These are phyloP conservation scores for Tricholoma sp. DNA, from an alignment of 768 basidiomycete species.

Conservation along the genomic window DNA sequence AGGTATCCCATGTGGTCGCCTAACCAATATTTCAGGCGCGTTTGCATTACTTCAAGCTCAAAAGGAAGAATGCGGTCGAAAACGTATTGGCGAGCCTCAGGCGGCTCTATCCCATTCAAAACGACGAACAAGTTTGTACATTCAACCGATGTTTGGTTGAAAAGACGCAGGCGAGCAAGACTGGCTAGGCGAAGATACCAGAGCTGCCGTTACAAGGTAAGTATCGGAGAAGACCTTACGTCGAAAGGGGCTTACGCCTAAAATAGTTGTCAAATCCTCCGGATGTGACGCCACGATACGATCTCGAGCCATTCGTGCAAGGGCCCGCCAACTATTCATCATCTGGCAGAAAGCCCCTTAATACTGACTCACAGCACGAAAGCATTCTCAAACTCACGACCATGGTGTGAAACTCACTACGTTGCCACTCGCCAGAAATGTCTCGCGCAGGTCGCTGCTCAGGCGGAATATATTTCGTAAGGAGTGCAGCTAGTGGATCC, in stretches of 20 bases:
- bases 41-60: conserved; percentile 65
- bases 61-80: conserved; percentile 57
- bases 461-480: conserved; percentile 81
- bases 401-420: conserved; percentile 69
- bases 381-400: conserved; percentile 52
- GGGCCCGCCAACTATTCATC: conserved; percentile 83
- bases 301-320: conserved; percentile 83
- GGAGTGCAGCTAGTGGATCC: conserved; percentile 74
- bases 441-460: conserved; percentile 73
- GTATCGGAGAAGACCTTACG: not conserved
- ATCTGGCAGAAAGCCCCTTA: conserved; percentile 42
- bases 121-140: conserved; percentile 75
- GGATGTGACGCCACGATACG: conserved; percentile 67
- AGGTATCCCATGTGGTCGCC: conserved; percentile 78
- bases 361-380: conserved; percentile 16
- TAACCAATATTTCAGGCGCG: conserved; percentile 76
- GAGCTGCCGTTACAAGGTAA: conserved; percentile 37
- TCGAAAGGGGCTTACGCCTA: conserved; percentile 48
- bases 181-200: conserved; percentile 82
- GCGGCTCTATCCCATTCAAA: conserved; percentile 53
- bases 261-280: conserved; percentile 56
- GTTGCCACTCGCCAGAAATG: conserved; percentile 67
- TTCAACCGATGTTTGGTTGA: conserved; percentile 84
- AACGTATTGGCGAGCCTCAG: conserved; percentile 49
- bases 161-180: conserved; percentile 75